Evolutionary conservation across 768 basidiomycete genomes (phyloP), one percentile per base, ranked within the genome.

Genomic region (Candolleomyces eurysporus): DNA sequence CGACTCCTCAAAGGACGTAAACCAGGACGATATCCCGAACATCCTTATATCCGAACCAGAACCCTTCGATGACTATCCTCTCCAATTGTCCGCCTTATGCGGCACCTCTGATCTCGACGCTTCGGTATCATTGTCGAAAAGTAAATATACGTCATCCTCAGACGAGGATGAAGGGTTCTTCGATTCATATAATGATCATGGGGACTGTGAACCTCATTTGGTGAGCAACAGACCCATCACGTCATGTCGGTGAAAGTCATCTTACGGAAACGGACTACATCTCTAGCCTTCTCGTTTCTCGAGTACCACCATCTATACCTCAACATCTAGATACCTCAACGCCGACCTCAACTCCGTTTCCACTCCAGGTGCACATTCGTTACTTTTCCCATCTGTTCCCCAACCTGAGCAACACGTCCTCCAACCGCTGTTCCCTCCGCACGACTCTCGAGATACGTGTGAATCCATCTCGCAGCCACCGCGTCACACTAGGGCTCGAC

Each of bases 111-210:
- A 51, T 31, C 19, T 51, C n/a, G 54, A 56, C 19, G 8, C 9
- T 39, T 19, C 54, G 39, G n/a, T 19, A 9, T 21, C 30, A 22
- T 36, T 36, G 1, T 36, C 36, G 36, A 36, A 36, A 36, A 36
- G 36, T 6, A 7, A 36, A 36, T 36, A 36, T 11, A 8, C 36
- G 11, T 8, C 54, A 16, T 55, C 39, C 10, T 49, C 22, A 19
- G 56, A 57, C 11, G 58, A 59, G 21, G 61, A 61, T 22, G 61
- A 61, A 52, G 61, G 61, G 13, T 61, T 61, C 49, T 61, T 49
- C 32, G 61, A 61, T 31, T 49, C 56, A 9, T 40, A 50, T 45
- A 5, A n/a, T 5, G 50, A 16, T 11, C 56, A 61, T 30, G 10
- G 6, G 5, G 55, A 61, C 43, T 40, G 48, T 36, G 60, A 61